These are phyloP conservation scores for Parmelia sp. DNA, from an alignment of 495 filamentous ascomycete genomes.

Conservation along the genomic window DNA sequence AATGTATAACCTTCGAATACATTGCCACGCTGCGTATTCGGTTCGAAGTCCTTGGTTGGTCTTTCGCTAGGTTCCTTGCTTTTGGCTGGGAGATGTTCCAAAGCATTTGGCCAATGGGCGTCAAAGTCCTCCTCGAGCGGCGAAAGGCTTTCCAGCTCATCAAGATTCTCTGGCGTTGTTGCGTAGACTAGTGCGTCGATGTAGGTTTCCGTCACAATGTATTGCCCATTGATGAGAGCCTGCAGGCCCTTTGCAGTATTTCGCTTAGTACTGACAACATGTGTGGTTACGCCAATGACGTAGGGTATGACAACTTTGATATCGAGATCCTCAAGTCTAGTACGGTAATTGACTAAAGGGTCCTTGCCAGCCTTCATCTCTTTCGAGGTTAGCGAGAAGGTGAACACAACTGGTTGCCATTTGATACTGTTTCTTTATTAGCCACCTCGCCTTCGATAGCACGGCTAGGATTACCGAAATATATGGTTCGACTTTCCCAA, in stretches of 20 bases:
- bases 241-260: constrained; percentile 84
- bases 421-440: constrained; percentile 49
- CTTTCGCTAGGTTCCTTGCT: constrained; percentile 66
- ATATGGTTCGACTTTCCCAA: constrained; percentile 57
- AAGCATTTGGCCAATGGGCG: constrained; percentile 68
- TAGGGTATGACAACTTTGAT: constrained; percentile 77
- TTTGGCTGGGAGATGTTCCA: constrained; percentile 62
- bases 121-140: constrained; percentile 81
- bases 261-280: constrained; percentile 81
- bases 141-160: constrained; percentile 50
- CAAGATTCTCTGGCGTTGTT: constrained; percentile 45
- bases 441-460: not conserved
- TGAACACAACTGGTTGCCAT: constrained; percentile 77
- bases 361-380: constrained; percentile 61
- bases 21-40: constrained; percentile 56
- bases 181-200: constrained; percentile 67
- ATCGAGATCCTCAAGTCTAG: constrained; percentile 69
- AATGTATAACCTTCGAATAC: constrained; percentile 87
- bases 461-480: constrained; percentile 37
- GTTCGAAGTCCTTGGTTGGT: constrained; percentile 57
- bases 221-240: constrained; percentile 76
- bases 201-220: constrained; percentile 72
- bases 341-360: constrained; percentile 51
- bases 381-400: constrained; percentile 73
- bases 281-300: constrained; percentile 64